These are phyloP conservation scores for Glaciozyma antarctica DNA, from an alignment of 768 basidiomycete genomes.

Conservation along the genomic window DNA sequence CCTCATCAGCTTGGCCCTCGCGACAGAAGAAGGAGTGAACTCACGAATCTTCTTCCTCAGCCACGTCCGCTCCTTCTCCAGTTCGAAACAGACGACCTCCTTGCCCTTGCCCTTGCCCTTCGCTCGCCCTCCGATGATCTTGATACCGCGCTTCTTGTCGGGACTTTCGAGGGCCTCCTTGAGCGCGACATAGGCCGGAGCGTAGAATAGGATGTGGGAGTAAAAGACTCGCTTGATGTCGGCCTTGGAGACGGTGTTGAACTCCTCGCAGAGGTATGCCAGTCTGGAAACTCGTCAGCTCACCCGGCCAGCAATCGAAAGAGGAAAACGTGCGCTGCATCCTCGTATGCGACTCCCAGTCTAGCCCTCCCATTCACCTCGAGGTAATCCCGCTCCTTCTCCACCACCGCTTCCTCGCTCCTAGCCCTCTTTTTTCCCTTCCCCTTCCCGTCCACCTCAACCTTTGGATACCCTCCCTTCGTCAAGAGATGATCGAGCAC, in stretches of 20 bases:
- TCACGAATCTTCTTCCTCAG: not conserved
- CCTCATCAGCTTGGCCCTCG: not conserved
- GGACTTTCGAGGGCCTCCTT: not conserved
- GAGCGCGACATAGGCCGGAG: conserved; percentile 17
- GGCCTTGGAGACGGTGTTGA: conserved; percentile 9
- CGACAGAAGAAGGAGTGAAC: not conserved
- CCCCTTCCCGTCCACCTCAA: not conserved
- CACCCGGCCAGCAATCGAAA: not conserved
- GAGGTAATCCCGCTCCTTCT: not conserved
- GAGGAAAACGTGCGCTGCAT: conserved; percentile 7
- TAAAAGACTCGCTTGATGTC: conserved; percentile 17
- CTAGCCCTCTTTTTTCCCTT: conserved; percentile 9
- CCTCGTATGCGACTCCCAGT: conserved; percentile 6
- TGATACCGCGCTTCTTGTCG: not conserved
- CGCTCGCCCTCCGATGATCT: not conserved
- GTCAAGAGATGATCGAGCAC: conserved; percentile 17
- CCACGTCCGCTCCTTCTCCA: not conserved
- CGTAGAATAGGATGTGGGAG: conserved; percentile 16
- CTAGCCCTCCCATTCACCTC: not conserved
- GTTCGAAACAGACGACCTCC: not conserved
- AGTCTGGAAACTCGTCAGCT: conserved; percentile 6
- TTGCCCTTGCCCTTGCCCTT: conserved; percentile 9
- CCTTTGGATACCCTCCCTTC: conserved; percentile 13
- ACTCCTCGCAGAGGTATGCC: conserved; percentile 21
- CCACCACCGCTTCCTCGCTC: conserved; percentile 5